These are phyloP conservation scores for Astrephomene gubernaculifera DNA, from an alignment of 139 green algal species.

Conservation along the genomic window DNA sequence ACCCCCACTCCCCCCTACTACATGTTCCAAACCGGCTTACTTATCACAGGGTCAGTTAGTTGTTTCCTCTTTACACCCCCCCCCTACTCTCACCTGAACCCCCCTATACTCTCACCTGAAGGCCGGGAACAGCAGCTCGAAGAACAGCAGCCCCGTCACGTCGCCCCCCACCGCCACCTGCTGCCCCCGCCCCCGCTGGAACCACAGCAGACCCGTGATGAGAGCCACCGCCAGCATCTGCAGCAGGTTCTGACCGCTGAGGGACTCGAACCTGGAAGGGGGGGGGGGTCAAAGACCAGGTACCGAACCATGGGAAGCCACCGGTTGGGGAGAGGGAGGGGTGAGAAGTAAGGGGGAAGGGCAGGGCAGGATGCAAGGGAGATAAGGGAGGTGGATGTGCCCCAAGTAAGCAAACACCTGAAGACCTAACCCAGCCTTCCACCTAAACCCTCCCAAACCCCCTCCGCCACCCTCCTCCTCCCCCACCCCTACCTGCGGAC, in stretches of 20 bases:
- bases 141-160: conserved; percentile 69
- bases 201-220: conserved; percentile 69
- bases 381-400: not conserved
- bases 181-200: conserved; percentile 48
- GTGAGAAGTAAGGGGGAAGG: too few species aligned
- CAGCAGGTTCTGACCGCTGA: conserved; percentile 52
- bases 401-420: not conserved
- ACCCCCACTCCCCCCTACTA: too few species aligned
- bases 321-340: too few species aligned
- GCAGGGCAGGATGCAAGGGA: not conserved
- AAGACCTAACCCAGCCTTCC: too few species aligned
- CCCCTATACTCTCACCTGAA: conserved; percentile 59
- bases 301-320: too few species aligned
- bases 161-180: conserved; percentile 53
- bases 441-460: not conserved
- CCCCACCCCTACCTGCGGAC: conserved; percentile 37
- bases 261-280: conserved; percentile 68
- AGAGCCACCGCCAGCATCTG: conserved; percentile 48
- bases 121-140: conserved; percentile 67
- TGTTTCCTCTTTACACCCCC: too few species aligned
- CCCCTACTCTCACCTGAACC: not conserved
- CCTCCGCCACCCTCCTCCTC: not conserved
- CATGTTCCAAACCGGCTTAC: too few species aligned
- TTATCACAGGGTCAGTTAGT: too few species aligned
- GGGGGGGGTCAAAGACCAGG: too few species aligned